Evolutionary conservation across 306 rosid species (phyloP).

Genomic region (Castanea crenata): DNA sequence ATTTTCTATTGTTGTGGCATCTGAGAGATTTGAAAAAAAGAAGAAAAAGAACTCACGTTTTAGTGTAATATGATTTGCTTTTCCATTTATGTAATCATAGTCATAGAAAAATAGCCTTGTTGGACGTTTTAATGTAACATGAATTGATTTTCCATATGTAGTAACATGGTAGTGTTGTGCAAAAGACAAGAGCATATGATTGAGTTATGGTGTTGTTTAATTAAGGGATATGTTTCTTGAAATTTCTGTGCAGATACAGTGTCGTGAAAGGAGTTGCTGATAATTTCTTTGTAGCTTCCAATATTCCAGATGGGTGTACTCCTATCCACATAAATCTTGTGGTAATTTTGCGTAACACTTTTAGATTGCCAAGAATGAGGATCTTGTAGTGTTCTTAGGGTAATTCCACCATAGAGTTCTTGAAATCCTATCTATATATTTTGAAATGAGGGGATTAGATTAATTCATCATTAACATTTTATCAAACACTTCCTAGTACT

Average conservation of each 20-base stretch:
- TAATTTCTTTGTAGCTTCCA: constrained; percentile 38
- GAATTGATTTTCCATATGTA: no score
- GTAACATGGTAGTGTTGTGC: no score
- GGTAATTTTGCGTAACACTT: constrained; percentile 39
- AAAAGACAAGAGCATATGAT: neutral
- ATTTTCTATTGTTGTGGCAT: neutral
- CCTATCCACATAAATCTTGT: constrained; percentile 89
- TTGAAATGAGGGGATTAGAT: no score
- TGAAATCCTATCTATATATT: no score
- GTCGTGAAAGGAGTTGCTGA: constrained; percentile 44
- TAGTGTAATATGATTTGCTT: no score
- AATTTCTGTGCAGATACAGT: constrained; percentile 58
- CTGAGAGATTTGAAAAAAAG: neutral
- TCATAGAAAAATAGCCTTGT: neutral
- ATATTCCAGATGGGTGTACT: constrained; percentile 63
- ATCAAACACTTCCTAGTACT: no score
- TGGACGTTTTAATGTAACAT: neutral
- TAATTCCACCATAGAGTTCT: no score
- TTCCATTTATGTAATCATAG: no score
- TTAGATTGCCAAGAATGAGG: no score
- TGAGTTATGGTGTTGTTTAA: neutral
- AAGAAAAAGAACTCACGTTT: no score
- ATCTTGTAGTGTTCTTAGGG: no score
- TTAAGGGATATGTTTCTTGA: neutral
- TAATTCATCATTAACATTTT: no score